Conservation (phyloP, 2,329 filamentous ascomycete species). For the Sporothrix brasiliensis region DNA sequence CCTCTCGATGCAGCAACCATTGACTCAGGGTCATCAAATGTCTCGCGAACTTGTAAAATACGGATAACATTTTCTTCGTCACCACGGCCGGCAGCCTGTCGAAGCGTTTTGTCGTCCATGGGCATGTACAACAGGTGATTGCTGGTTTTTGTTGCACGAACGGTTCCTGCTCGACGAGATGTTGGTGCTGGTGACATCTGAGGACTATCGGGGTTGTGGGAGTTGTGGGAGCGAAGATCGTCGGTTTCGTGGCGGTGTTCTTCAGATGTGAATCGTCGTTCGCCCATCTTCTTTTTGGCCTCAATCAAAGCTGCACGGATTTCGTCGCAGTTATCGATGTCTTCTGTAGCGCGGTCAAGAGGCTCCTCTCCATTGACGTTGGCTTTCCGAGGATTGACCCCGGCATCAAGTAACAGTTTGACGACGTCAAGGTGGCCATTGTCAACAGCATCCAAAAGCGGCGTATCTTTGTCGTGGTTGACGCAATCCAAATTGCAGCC, state of each 20-base stretch:
- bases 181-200: slow-evolving; percentile 56
- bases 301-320: slow-evolving; percentile 71
- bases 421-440: slow-evolving; percentile 92
- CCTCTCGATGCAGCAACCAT: slow-evolving; percentile 90
- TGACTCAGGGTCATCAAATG: slow-evolving; percentile 75
- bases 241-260: slow-evolving; percentile 59
- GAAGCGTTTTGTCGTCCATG: slow-evolving; percentile 63
- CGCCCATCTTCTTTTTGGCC: slow-evolving; percentile 59
- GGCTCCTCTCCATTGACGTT: slow-evolving; percentile 94
- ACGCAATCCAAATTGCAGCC: slow-evolving; percentile 81
- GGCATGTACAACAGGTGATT: slow-evolving; percentile 67
- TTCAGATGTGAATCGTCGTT: slow-evolving; percentile 60
- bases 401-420: slow-evolving; percentile 77
- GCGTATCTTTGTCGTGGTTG: slow-evolving; percentile 85
- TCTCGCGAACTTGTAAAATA: slow-evolving; percentile 63
- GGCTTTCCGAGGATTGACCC: slow-evolving; percentile 86
- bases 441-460: slow-evolving; percentile 92
- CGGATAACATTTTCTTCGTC: slow-evolving; percentile 64
- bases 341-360: slow-evolving; percentile 76
- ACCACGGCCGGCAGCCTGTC: slow-evolving; percentile 62
- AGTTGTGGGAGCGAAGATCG: slow-evolving; percentile 47
- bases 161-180: slow-evolving; percentile 57
- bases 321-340: slow-evolving; percentile 75
- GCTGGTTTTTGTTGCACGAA: slow-evolving; percentile 65
- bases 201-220: slow-evolving; percentile 61